Base-by-base conservation (phyloP, 2,329 filamentous ascomycete species). In the Colletotrichum phormii region DNA sequence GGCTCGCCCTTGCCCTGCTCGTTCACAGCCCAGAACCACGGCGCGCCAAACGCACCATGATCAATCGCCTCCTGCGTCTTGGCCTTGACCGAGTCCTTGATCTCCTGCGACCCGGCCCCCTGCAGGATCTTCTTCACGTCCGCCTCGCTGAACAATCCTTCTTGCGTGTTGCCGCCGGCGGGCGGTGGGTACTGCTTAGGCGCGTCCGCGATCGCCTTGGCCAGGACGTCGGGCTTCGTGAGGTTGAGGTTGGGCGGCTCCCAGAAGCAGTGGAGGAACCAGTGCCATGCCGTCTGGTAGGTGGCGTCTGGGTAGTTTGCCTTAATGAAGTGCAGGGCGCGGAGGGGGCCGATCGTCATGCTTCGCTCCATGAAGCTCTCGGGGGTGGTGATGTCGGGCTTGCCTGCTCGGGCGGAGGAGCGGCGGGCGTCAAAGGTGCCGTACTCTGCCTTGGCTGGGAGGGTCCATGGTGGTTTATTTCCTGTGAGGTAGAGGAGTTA, bases 381-480 rank as follows among this genome's bases (percentile, higher is more conserved):
- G 8, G 86, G 87, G 26, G 82, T 65, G 51, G 80, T 77, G 74
- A 84, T 77, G 62, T 80, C 73, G 35, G 80, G 75, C 6, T 84
- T 79, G 13, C 84, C 83, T 42, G 83, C 82, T 22, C 83, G 81
- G 29, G 75, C 75, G 1, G 83, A 78, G 31, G 85, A 81, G 55
- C 87, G 82, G 26, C 76, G 77, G 37, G 78, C 76, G 77, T 90
- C 87, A 72, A 78, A 77, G 12, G 60, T 35, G 61, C 87, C 84
- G 78, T 94, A 92, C 1, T 78, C 80, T 26, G 88, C 91, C 84
- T 95, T 95, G 55, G 89, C 90, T 2, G 91, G 89, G 35, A 94
- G 84, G 0, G 86, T 86, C 92, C 93, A 95, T 1, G 94, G 94
- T 0, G 94, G 93, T 75, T 90, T 90, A 81, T 97, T 96, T 62